Base-by-base conservation (phyloP, 805 yeast species). In the Ogataea naganishii region DNA sequence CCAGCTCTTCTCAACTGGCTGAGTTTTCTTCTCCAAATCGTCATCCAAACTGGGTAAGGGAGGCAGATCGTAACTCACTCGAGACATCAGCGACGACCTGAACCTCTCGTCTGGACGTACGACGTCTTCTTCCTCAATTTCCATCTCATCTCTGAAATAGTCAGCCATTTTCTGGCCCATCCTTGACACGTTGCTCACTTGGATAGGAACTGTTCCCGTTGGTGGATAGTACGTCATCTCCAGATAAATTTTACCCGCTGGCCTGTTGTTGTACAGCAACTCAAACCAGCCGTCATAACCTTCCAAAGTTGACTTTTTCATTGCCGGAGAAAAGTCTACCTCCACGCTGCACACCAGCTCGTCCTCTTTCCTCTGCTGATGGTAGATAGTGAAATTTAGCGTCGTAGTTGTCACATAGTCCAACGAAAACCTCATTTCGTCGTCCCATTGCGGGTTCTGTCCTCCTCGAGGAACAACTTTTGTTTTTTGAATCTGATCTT, bases 141-240 rank as follows among this genome's bases (percentile, higher is more conserved):
- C n/a, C n/a, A n/a, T n/a, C n/a, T n/a, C n/a, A n/a, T n/a, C n/a
- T n/a, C n/a, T n/a, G n/a, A n/a, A n/a, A n/a, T n/a, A n/a, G n/a
- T n/a, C n/a, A n/a, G n/a, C n/a, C n/a, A n/a, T n/a, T n/a, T n/a
- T 25, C 23, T 27, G 30, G 1, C 36, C 32, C 23, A 37, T 38
- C 29, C 51, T 42, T 1, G 36, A 39, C 8, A 30, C 31, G 23
- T 40, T 47, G 7, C 47, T 46, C 5, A 51, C 46, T 3, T 40
- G 46, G 7, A 44, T 33, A 7, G 59, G 59, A 9, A 58, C 58
- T 13, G 46, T 41, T 3, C 47, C 46, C 1, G 47, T 47, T 2
- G 62, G 49, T 1, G 95, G 92, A 48, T 83, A 84, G 48, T 84
- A 92, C 0, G 96, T 85, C 80, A 92, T 78, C 46, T 92, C 97